Conservation (phyloP, 148 eudicot species). For the Polygonum maritimum region DNA sequence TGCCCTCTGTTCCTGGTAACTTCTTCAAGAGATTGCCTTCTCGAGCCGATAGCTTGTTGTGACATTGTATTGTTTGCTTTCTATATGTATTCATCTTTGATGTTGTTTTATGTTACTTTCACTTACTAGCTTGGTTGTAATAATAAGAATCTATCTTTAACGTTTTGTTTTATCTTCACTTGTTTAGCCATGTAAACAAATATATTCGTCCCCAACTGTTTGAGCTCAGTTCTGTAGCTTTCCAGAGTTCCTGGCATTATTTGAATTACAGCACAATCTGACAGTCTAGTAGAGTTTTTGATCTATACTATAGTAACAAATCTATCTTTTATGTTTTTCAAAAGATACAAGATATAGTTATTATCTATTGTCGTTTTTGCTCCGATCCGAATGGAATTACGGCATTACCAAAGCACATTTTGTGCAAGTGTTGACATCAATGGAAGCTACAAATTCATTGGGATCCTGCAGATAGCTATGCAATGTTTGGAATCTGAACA, state of each 20-base stretch:
- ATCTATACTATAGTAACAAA: too few relatives aligned
- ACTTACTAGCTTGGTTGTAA: background rate
- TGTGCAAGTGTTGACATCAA: too few relatives aligned
- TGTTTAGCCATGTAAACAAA: background rate
- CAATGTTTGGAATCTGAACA: too few relatives aligned
- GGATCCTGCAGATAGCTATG: too few relatives aligned
- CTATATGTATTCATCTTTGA: background rate
- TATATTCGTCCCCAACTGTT: background rate
- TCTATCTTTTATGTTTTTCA: too few relatives aligned
- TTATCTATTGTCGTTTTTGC: too few relatives aligned
- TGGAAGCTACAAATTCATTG: too few relatives aligned
- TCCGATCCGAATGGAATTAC: too few relatives aligned
- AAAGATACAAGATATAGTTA: too few relatives aligned
- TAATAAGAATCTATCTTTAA: too few relatives aligned
- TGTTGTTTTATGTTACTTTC: background rate
- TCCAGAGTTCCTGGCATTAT: background rate
- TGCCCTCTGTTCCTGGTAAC: conserved; percentile 6
- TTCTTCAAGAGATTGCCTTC: conserved; percentile 16
- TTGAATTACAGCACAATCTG: background rate
- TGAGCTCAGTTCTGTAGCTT: background rate
- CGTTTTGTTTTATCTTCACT: background rate
- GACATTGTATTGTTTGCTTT: background rate
- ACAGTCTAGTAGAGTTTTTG: conserved; percentile 29
- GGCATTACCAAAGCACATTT: too few relatives aligned
- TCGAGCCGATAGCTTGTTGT: conserved; percentile 3